Evolutionary conservation across 176 grass and related monocot species (phyloP), one percentile per base, ranked within the genome.

Genomic region (Phoenix dactylifera): DNA sequence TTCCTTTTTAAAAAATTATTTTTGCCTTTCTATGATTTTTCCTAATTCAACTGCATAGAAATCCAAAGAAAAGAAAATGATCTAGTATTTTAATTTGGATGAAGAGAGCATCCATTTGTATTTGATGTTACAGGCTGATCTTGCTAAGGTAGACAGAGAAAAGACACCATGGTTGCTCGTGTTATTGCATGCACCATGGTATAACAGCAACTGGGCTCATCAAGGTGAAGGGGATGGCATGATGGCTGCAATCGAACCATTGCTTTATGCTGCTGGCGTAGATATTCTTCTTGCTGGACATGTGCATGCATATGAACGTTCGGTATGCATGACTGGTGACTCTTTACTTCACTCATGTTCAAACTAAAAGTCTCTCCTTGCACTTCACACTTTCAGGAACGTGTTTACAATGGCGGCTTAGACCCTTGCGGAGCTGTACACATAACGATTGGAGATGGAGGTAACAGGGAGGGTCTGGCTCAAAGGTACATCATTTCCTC

Each of bases 231-330:
- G 83, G 26, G 77, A 87, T 57, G 69, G 49, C 15, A 90, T 96
- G 92, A 96, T 90, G 83, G 59, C 54, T 49, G 60, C 65, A 15
- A 82, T 96, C 83, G 92, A 96, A 15, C 64, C 80, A 51, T 82
- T 96, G 78, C 75, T 96, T 18, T 85, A 85, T 72, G 69, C 63
- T 39, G 80, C 83, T 82, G 77, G 80, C 65, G 86, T 82, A 26
- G 91, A 96, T 74, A 86, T 96, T 63, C 57, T 96, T 49, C 51
- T 96, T n/a, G 72, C 91, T 51, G 91, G 86, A 26, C 91, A 96
- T 79, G 91, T 96, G n/a, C 91, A 96, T 60, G 91, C 91, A 56
- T 96, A 96, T 48, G 91, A 96, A 76, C 87, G 91, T 24, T 72
- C 83, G 50, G 86, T 96, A 96, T 67, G 78, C 32, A 16, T 73